Base-by-base conservation (phyloP, 1,139 yeast species). In the Saccharomycopsis phalli region DNA sequence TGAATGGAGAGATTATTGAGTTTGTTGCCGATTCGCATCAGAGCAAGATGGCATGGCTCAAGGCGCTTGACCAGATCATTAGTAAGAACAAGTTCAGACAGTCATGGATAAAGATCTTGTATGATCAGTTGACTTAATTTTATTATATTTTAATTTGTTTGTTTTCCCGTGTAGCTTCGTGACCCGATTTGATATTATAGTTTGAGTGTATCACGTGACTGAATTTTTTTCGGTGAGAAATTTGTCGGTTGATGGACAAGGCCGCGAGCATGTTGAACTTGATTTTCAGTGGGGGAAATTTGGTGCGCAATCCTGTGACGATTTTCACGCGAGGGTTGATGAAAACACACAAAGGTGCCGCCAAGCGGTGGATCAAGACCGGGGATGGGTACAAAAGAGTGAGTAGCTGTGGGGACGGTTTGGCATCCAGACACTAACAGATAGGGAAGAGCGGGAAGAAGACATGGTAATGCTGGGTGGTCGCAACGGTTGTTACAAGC, bases 401-500 rank as follows among this genome's bases (percentile, higher is more conserved):
- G 50, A 35, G 62, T 51, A 11, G 31, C n/a, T 23, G 27, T 10
- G 10, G 11, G 21, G 20, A 28, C 14, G 23, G 20, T 13, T 25
- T 69, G 69, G 3, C 56, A 57, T 36, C 10, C 6, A 28, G 6
- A 8, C 18, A 68, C 68, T 25, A 58, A 57, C 53, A 70, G 69
- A 54, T 65, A 78, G 55, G 84, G 84, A 45, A 80, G 76, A 52
- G 83, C 94, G 17, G 94, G 95, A 8, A 74, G 95, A 62, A 82
- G 83, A 53, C 97, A 87, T 59, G 96, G 97, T 37, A 87, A 86
- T 54, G 86, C 88, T 3, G 91, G 94, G 20, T 87, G 93, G 79
- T 73, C 42, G 3, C 48, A 45, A 19, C 37, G 46, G 19, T 31
- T 45, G 20, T 35, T 45, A 16, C 46, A 42, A 27, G 34, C 34